Evolutionary conservation across 345 rosid genomes (phyloP).

Genomic region (Eucalyptus cloeziana): DNA sequence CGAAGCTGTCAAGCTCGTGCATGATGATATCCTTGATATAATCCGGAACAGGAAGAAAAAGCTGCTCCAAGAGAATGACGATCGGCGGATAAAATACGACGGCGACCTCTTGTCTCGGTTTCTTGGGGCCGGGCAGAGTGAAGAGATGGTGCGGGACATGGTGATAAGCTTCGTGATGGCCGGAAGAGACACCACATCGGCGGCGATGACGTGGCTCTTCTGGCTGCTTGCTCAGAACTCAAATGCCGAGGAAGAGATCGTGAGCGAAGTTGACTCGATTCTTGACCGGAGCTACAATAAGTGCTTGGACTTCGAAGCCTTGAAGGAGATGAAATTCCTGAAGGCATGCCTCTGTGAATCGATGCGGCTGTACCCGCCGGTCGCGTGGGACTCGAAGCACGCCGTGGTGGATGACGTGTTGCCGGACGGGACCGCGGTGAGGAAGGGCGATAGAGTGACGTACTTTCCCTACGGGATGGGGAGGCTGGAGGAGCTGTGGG

Average conservation of each 20-base stretch:
- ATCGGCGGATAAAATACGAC: background rate
- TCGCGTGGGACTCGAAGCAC: slow-evolving; percentile 36
- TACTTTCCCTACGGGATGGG: slow-evolving; percentile 70
- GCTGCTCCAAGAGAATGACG: background rate
- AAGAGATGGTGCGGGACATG: slow-evolving; percentile 43
- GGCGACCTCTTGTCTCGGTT: slow-evolving; percentile 35
- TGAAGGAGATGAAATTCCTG: slow-evolving; percentile 30
- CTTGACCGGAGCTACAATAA: slow-evolving; percentile 2
- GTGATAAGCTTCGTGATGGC: slow-evolving; percentile 51
- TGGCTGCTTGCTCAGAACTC: slow-evolving; percentile 37
- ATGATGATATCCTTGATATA: slow-evolving; percentile 8
- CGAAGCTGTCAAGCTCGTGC: slow-evolving; percentile 24
- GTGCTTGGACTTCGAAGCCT: slow-evolving; percentile 10
- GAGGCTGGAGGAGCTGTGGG: slow-evolving; percentile 65
- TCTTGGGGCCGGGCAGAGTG: slow-evolving; percentile 21
- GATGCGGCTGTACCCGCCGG: slow-evolving; percentile 64
- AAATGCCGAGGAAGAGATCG: slow-evolving; percentile 11
- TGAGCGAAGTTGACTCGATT: slow-evolving; percentile 15
- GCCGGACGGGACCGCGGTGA: slow-evolving; percentile 59
- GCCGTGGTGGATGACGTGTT: slow-evolving; percentile 29
- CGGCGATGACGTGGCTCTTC: slow-evolving; percentile 54
- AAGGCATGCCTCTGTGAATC: slow-evolving; percentile 55
- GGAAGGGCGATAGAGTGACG: slow-evolving; percentile 39
- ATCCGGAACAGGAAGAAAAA: slow-evolving; percentile 10
- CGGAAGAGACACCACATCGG: slow-evolving; percentile 65